These are phyloP conservation scores for Aspergillus pseudonomiae DNA, from an alignment of 2,329 filamentous ascomycete genomes.

Conservation along the genomic window DNA sequence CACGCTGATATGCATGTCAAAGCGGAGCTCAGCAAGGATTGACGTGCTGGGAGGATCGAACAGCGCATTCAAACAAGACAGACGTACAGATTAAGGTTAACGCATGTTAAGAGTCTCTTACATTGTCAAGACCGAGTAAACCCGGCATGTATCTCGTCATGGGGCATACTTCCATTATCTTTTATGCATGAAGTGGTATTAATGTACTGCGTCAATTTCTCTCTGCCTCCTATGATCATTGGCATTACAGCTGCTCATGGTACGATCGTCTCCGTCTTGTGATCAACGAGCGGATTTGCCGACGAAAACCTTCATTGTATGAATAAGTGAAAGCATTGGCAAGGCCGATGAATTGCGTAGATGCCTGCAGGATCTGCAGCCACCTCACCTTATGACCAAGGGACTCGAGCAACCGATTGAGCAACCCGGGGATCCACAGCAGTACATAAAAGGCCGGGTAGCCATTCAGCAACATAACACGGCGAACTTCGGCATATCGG, in stretches of 20 bases:
- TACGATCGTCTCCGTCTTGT: not conserved
- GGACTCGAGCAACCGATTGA: conserved; percentile 1
- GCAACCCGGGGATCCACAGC: not conserved
- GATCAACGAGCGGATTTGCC: not conserved
- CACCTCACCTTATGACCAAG: not conserved
- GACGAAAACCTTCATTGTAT: not conserved
- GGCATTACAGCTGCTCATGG: not conserved
- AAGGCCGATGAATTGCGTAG: not conserved
- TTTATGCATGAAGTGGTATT: not conserved
- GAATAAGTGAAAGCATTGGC: conserved; percentile 2
- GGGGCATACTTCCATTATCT: not conserved
- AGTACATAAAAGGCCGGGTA: not conserved
- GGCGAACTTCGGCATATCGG: not conserved
- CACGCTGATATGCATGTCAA: too few relatives aligned
- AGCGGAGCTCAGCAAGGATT: too few relatives aligned
- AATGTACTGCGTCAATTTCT: not conserved
- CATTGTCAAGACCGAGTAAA: not conserved
- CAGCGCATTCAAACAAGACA: too few relatives aligned
- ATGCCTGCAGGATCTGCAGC: not conserved
- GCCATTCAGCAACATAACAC: not conserved
- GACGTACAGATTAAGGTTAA: not conserved
- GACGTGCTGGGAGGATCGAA: too few relatives aligned
- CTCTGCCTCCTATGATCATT: not conserved
- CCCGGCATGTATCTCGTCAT: not conserved
- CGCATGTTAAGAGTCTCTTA: not conserved